Conservation (phyloP, 257 asterid genomes). For the Jasminum sambac region DNA sequence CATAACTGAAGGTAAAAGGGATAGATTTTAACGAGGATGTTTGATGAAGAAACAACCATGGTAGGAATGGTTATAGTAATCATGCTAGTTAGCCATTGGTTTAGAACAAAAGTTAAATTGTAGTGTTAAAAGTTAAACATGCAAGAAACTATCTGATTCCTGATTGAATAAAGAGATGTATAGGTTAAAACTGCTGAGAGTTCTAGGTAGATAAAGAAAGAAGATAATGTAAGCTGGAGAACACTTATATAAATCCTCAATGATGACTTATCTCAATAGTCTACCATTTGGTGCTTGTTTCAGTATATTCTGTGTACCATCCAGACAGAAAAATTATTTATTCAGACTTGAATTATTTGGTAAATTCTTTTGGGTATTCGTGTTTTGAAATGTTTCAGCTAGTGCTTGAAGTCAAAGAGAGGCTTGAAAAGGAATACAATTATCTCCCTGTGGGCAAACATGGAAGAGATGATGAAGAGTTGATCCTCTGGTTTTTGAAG, state of each 20-base stretch:
- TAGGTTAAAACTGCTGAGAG: background rate
- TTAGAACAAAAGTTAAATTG: background rate
- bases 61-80: background rate
- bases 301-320: background rate
- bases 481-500: constrained; percentile 91
- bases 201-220: background rate
- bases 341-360: constrained; percentile 11
- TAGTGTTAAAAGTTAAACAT: background rate
- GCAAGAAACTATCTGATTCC: background rate
- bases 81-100: background rate
- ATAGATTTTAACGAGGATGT: no score
- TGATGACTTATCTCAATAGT: constrained; percentile 13
- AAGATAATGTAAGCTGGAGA: background rate
- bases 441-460: constrained; percentile 76
- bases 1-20: background rate
- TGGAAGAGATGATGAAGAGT: constrained; percentile 92
- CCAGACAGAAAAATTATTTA: constrained; percentile 7
- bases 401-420: constrained; percentile 75
- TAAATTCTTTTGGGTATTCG: background rate
- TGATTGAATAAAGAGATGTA: background rate
- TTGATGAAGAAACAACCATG: background rate
- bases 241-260: background rate
- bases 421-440: constrained; percentile 62
- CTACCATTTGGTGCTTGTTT: background rate
- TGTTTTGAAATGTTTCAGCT: constrained; percentile 48